Evolutionary conservation across 169 alveolate species (phyloP), one percentile per base, ranked within the genome.

Genomic region (Plasmodium relictum): DNA sequence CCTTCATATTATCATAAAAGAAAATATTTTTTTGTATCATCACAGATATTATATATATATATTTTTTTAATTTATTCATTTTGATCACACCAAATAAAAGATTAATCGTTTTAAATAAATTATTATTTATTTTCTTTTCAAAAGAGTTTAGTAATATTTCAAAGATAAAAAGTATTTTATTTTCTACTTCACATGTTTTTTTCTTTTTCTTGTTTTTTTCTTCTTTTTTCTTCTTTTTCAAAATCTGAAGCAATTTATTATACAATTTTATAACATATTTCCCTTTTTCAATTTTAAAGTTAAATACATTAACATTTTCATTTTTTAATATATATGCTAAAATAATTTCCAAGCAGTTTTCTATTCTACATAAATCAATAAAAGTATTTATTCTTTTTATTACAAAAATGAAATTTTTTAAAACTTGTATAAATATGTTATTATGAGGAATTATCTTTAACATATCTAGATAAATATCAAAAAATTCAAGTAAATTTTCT

Each of bases 1-100:
- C 16, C 41, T 41, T 69, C n/a, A 10, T 71, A 62, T 71, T 74
- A 7, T 50, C 42, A 24, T 22, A 18, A 42, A 86, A 44, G 58
- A 86, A 86, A 39, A 86, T 86, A 20, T 22, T 69, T 37, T 59
- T 86, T 66, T 86, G 92, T 59, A 71, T 58, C 12, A 86, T 20
- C 12, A 62, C n/a, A 12, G 92, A 86, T 45, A 86, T 70, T 70
- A 8, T 56, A 54, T 41, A 26, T 45, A 45, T 70, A 86, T 41
- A 86, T 6, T 10, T 59, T 61, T 86, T 26, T 54, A 86, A 59
- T 48, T 58, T 62, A n/a, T 16, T 71, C 56, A 10, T 56, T 31
- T 58, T 72, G 20, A 56, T 22, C 26, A 86, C 39, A 61, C 22
- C 66, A 56, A 86, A 86, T 44, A 86, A 31, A 52, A 42, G 42